A percentile compares a stretch with the other conserved stretches of the same genome.
phyloP scores from a whole-genome alignment of 208 protist species.

The Porcisia deanei region DNA sequence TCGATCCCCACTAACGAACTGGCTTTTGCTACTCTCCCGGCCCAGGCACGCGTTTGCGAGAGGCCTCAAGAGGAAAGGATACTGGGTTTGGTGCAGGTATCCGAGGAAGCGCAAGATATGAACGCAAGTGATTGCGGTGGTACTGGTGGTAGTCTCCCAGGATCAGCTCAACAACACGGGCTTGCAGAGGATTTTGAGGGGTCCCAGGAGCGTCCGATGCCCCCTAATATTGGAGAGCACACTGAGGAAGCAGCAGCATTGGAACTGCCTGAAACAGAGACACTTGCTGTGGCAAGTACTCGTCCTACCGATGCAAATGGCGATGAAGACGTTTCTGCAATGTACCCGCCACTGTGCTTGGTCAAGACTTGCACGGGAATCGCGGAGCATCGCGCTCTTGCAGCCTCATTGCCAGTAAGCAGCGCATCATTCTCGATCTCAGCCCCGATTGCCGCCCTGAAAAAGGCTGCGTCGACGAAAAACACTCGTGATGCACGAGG shows the following conservation, averaged over 20 bases:
- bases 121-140: not conserved
- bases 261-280: not conserved
- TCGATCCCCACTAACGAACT: not conserved
- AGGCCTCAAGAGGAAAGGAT: not conserved
- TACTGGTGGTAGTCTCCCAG: not conserved
- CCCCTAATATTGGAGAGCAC: not conserved
- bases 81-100: not conserved
- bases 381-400: not conserved
- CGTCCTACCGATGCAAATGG: not conserved
- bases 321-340: not conserved
- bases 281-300: not conserved
- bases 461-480: not conserved
- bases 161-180: not conserved
- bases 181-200: not conserved
- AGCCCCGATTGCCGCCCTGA: not conserved
- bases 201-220: not conserved
- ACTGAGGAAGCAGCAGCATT: not conserved
- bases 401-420: not conserved
- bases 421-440: not conserved
- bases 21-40: not conserved
- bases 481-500: not conserved
- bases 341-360: not conserved
- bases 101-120: not conserved
- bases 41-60: not conserved
- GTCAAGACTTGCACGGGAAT: not conserved